phyloP scores from a whole-genome alignment of 805 yeast genomes.

The Saccharomycopsis fermentans region DNA sequence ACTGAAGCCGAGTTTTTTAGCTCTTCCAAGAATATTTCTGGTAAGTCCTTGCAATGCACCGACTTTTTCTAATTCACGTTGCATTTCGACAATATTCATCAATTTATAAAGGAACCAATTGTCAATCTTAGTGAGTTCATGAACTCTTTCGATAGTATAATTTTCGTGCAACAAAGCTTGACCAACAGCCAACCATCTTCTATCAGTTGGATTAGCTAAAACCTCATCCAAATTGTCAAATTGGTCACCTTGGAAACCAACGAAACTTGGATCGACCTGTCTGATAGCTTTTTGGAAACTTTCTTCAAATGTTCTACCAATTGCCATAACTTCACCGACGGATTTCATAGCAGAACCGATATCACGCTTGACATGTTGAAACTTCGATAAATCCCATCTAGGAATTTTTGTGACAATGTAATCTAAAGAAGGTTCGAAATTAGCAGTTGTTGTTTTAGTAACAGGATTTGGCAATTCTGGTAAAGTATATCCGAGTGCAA shows the following conservation, averaged over 20 bases:
- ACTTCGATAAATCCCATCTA: slow-evolving; percentile 94
- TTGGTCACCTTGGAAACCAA: slow-evolving; percentile 84
- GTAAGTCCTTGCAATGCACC: slow-evolving; percentile 51
- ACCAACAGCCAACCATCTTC: slow-evolving; percentile 97
- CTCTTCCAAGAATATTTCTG: slow-evolving; percentile 59
- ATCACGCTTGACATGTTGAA: slow-evolving; percentile 88
- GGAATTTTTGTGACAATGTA: slow-evolving; percentile 96
- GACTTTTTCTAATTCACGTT: slow-evolving; percentile 62
- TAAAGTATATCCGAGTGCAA: slow-evolving; percentile 87
- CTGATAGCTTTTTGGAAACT: slow-evolving; percentile 96
- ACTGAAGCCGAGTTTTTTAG: slow-evolving; percentile 91
- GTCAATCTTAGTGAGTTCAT: slow-evolving; percentile 86
- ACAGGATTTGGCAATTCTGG: slow-evolving; percentile 96
- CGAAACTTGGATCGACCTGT: slow-evolving; percentile 83
- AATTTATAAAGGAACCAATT: slow-evolving; percentile 92
- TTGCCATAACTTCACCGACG: slow-evolving; percentile 99
- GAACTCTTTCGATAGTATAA: slow-evolving; percentile 86
- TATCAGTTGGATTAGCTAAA: slow-evolving; percentile 80
- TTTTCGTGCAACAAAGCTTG: slow-evolving; percentile 89
- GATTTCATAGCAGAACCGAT: slow-evolving; percentile 97
- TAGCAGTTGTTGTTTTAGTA: slow-evolving; percentile 91
- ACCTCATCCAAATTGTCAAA: slow-evolving; percentile 68
- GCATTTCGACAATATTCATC: slow-evolving; percentile 86
- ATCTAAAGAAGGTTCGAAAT: slow-evolving; percentile 94
- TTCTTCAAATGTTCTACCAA: slow-evolving; percentile 96